phyloP scores from a whole-genome alignment of 2,329 filamentous ascomycete genomes.

The Aspergillus sp. region DNA sequence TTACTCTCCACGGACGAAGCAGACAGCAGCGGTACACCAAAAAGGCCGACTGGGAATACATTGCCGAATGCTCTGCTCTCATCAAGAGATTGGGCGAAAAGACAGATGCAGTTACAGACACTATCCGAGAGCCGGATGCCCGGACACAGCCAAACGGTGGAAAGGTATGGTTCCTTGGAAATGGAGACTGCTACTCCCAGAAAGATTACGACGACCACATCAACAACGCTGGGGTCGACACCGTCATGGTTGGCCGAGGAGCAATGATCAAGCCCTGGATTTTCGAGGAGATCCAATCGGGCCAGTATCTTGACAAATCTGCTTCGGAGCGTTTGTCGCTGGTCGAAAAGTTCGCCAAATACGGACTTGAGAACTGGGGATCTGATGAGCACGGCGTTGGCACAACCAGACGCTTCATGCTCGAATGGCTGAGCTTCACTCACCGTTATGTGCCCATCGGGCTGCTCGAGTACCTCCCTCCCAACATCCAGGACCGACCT shows the following conservation, averaged over 20 bases:
- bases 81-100: conserved; percentile 74
- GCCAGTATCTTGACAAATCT: conserved; percentile 94
- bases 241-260: conserved; percentile 95
- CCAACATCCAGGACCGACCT: conserved; percentile 81
- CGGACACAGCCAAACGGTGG: conserved; percentile 65
- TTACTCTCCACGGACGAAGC: conserved; percentile 89
- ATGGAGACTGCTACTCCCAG: conserved; percentile 94
- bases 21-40: conserved; percentile 92
- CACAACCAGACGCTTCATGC: conserved; percentile 82
- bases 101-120: conserved; percentile 66
- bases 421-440: conserved; percentile 94
- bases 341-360: conserved; percentile 83
- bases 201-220: conserved; percentile 78
- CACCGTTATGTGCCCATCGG: conserved; percentile 89
- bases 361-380: conserved; percentile 91
- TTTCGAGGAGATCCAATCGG: conserved; percentile 89
- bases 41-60: conserved; percentile 92
- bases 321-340: conserved; percentile 79
- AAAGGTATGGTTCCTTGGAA: conserved; percentile 88
- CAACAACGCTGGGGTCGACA: conserved; percentile 73
- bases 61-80: conserved; percentile 79
- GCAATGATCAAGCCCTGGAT: conserved; percentile 97
- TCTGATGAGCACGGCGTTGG: conserved; percentile 92
- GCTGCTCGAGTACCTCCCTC: conserved; percentile 80
- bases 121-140: conserved; percentile 68